Base-by-base conservation (phyloP, 1,284 basidiomycete genomes). In the Golubevia sp. region DNA sequence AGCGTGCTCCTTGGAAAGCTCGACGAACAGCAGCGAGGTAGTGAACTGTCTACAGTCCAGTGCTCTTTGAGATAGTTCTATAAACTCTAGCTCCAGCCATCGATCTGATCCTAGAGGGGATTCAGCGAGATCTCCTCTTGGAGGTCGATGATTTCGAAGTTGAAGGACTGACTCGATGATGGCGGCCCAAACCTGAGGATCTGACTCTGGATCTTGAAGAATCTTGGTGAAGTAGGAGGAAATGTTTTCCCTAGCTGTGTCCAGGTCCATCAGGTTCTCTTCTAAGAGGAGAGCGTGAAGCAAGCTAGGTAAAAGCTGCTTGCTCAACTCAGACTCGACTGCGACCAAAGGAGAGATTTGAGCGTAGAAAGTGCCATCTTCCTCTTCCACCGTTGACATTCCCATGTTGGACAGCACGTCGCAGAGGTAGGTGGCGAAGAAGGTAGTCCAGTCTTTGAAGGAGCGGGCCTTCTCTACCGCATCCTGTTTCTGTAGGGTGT, bases 21-120 rank as follows among this genome's bases (percentile, higher is more conserved):
- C 96, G 51, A 97, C 86, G 82, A 96, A 97, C 20, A 98, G 87
- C 49, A 98, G 86, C 0, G 92, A 91, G 0, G 94, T 94, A 1
- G 93, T 93, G 80, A 92, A 97, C 3, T 91, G 89, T 0, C 91
- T 91, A 66, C 90, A 93, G 49, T 85, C 84, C 59, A 93, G 88
- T 1, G 95, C 91, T 18, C 89, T 91, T 66, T 86, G 86, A 13
- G 91, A 90, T 3, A 99, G 86, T 3, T 92, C 84, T 2, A 88
- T 83, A 71, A 88, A 91, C 68, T 96, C 90, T 44, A 97, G 78
- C n/a, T 88, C 85, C 5, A 97, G 87, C 96, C 95, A 98, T 66
- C 87, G 87, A 79, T 97, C 90, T 72, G 91, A 88, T 0, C 88
- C 87, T 5, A 93, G 85, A 27, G 88, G 86, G 69, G 90, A 88